phyloP scores from a whole-genome alignment of 1,284 basidiomycete species.

The Cutaneotrichosporon daszewskae region DNA sequence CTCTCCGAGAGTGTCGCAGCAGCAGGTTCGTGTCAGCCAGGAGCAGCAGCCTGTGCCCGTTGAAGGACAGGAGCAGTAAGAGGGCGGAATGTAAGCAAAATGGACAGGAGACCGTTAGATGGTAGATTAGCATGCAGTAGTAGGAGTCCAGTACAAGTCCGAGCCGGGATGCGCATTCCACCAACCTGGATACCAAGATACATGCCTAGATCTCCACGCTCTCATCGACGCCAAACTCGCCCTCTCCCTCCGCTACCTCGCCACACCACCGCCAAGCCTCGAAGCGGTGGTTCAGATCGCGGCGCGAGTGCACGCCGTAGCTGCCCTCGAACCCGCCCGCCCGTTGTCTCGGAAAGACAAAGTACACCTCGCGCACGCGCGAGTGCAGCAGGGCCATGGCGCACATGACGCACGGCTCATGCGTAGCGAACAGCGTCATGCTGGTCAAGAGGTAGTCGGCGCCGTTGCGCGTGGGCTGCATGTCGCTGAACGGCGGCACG shows the following conservation, averaged over 20 bases:
- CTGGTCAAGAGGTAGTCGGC: conserved; percentile 79
- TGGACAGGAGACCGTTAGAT: too few relatives aligned
- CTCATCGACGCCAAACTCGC: conserved; percentile 10
- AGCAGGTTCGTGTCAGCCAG: too few relatives aligned
- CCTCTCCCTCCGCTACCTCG: conserved; percentile 20
- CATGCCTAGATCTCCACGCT: conserved; percentile 26
- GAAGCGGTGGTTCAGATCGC: conserved; percentile 77
- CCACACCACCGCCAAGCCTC: conserved; percentile 52
- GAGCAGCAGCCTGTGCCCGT: too few relatives aligned
- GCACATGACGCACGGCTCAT: conserved; percentile 95
- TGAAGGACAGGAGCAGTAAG: too few relatives aligned
- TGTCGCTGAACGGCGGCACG: conserved; percentile 44
- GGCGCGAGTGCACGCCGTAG: conserved; percentile 64
- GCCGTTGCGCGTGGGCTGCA: conserved; percentile 53
- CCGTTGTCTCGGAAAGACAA: conserved; percentile 65
- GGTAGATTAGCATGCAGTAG: too few relatives aligned
- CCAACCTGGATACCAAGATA: too few relatives aligned
- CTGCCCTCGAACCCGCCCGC: conserved; percentile 32
- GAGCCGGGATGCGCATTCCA: too few relatives aligned
- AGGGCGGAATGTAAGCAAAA: too few relatives aligned
- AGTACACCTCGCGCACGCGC: conserved; percentile 76
- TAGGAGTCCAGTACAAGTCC: too few relatives aligned
- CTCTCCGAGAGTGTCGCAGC: too few relatives aligned
- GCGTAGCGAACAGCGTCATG: conserved; percentile 74
- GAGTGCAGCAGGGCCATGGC: conserved; percentile 89